Percentiles rank a stretch among this genome's conserved stretches.
phyloP scores from a whole-genome alignment of 495 filamentous ascomycete species.

The Neurospora intermedia region DNA sequence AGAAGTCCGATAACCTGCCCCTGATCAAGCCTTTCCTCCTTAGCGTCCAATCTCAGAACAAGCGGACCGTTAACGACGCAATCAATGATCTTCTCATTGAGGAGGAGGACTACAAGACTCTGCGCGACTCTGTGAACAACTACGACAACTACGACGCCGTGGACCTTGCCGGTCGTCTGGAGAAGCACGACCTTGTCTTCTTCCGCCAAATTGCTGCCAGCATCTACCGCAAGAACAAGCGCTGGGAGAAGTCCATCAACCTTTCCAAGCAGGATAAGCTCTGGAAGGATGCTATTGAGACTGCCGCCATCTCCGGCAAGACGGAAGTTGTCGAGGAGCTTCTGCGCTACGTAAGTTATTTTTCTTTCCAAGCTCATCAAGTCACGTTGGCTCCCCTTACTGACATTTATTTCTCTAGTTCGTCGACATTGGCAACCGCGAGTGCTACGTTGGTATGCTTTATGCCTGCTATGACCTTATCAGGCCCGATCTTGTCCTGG shows the following conservation, averaged over 20 bases:
- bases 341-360: conserved; percentile 78
- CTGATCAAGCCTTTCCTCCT: conserved; percentile 98
- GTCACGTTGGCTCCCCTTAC: neutral
- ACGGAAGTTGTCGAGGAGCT: conserved; percentile 88
- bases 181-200: conserved; percentile 96
- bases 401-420: conserved; percentile 52
- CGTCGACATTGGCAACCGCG: conserved; percentile 95
- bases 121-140: conserved; percentile 94
- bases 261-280: conserved; percentile 98
- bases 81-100: conserved; percentile 98
- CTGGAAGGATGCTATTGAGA: conserved; percentile 99
- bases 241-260: conserved; percentile 99
- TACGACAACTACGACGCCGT: conserved; percentile 98
- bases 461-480: conserved; percentile 98
- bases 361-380: conserved; percentile 1
- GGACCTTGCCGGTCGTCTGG: conserved; percentile 86
- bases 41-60: conserved; percentile 95
- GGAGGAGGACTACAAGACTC: conserved; percentile 97
- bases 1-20: conserved; percentile 95
- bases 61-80: conserved; percentile 92
- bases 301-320: conserved; percentile 89
- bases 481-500: conserved; percentile 80
- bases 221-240: conserved; percentile 99
- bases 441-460: conserved; percentile 98
- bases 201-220: conserved; percentile 97